Base-by-base conservation (phyloP, 805 yeast species). In the Sugiyamaella chiloensis region DNA sequence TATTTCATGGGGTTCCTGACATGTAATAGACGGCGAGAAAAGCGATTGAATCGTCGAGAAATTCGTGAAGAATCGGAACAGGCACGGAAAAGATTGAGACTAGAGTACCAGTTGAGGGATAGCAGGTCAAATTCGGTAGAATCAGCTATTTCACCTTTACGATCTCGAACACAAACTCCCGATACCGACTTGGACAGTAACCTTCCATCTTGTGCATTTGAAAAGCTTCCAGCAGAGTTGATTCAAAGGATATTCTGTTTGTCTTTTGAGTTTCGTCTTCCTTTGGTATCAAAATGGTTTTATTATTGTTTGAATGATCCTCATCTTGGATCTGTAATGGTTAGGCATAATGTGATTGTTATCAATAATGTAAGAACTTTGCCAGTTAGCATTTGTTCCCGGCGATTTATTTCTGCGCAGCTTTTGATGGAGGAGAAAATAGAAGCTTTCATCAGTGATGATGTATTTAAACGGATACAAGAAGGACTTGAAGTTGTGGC, bases 401-500 rank as follows among this genome's bases (percentile, higher is more conserved):
- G 60, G 48, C 56, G 58, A 17, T 60, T 66, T 50, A 50, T 65
- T 4, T 48, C 57, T 8, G 31, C 46, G 6, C 47, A 55, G 9
- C 41, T 59, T 4, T 46, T 73, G 55, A 59, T 46, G 12, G 50
- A 19, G 84, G 79, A 65, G 91, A 75, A 63, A 81, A 86, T 47
- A 84, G 66, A 26, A 21, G 14, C 14, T 19, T 40, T 40, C 21
- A 24, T 26, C 8, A 26, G 17, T 6, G 20, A 23, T 9, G 23
- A 24, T 3, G 11, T 26, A 8, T 26, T 27, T 8, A 26, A 40
- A 26, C 24, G 19, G 20, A 34, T 16, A 21, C n/a, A n/a, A n/a
- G n/a, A n/a, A n/a, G n/a, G n/a, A n/a, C n/a, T n/a, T n/a, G n/a
- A n/a, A n/a, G n/a, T n/a, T n/a, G n/a, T n/a, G n/a, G n/a, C n/a